Evolutionary conservation across 306 rosid species (phyloP), one percentile per base, ranked within the genome.

Genomic region (Ammopiptanthus mongolicus): DNA sequence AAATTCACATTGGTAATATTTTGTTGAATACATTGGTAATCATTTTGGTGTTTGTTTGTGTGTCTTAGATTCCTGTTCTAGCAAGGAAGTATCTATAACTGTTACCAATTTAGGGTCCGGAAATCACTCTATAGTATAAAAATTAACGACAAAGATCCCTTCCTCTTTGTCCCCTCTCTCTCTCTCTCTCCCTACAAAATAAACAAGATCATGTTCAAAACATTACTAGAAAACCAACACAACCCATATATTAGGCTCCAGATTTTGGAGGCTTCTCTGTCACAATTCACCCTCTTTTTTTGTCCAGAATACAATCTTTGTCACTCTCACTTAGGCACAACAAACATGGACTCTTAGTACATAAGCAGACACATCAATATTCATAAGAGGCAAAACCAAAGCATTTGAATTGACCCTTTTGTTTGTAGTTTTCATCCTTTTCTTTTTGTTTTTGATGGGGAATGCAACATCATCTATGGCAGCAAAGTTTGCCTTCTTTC

Each of bases 381-480:
- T 36, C 42, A 57, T n/a, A 19, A 57, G 31, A 65, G 69, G 65
- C 66, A 47, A 22, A 51, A 25, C 66, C 61, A 22, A 51, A 37
- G 17, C 3, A 28, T 62, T 25, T 6, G 2, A 61, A 51, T 17
- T 29, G 21, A 14, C 39, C 52, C 52, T 28, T 71, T 65, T 3
- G 34, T 61, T 28, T 11, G 17, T 36, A 64, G 62, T 31, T 34
- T 37, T 17, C 47, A 3, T 21, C 2, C 8, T 47, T 50, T 6
- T 0, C 11, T 18, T 52, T 14, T 11, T 33, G 2, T 17, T 5
- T 0, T 2, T 19, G 22, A 86, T 89, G 95, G 95, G 95, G 48
- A 81, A 87, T 80, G 91, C 91, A 68, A 80, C 95, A 39, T 89
- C 95, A 13, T 87, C 95, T 0, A 82, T 89, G 95, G 91, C 95